Evolutionary conservation across 1,284 basidiomycete species (phyloP).

Genomic region (Apiotrichum montevideense): DNA sequence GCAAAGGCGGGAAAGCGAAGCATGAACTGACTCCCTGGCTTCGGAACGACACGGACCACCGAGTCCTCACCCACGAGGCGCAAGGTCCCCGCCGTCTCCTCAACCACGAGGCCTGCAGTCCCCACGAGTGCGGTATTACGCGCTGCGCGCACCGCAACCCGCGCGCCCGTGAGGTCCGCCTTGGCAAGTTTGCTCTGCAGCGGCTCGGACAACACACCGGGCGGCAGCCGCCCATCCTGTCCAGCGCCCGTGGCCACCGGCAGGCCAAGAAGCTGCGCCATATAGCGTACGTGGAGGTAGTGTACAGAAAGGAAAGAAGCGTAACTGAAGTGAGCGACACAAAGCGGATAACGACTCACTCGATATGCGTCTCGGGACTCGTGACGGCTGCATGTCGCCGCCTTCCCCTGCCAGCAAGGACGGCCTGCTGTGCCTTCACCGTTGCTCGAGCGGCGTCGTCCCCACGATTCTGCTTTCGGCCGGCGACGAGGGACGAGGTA

Average conservation of each 20-base stretch:
- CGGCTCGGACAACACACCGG: conserved; percentile 34
- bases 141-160: conserved; percentile 26
- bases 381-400: conserved; percentile 14
- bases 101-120: conserved; percentile 45
- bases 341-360: conserved; percentile 20
- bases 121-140: conserved; percentile 40
- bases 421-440: conserved; percentile 2
- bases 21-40: conserved; percentile 44
- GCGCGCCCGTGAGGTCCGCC: conserved; percentile 49
- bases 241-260: conserved; percentile 10
- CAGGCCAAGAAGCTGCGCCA: conserved; percentile 28
- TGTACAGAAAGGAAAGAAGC: conserved; percentile 36
- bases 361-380: conserved; percentile 16
- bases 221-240: conserved; percentile 30
- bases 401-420: conserved; percentile 8
- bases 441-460: conserved; percentile 13
- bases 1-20: conserved; percentile 43
- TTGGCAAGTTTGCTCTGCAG: conserved; percentile 46
- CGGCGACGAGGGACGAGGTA: conserved; percentile 21
- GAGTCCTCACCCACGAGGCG: conserved; percentile 38
- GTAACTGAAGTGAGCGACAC: conserved; percentile 26
- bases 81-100: conserved; percentile 49
- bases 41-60: conserved; percentile 44
- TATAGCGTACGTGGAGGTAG: conserved; percentile 38
- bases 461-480: conserved; percentile 31